Conservation (phyloP, 192 early-diverging fungal genomes). For the Phlyctochytrium bullatum region DNA sequence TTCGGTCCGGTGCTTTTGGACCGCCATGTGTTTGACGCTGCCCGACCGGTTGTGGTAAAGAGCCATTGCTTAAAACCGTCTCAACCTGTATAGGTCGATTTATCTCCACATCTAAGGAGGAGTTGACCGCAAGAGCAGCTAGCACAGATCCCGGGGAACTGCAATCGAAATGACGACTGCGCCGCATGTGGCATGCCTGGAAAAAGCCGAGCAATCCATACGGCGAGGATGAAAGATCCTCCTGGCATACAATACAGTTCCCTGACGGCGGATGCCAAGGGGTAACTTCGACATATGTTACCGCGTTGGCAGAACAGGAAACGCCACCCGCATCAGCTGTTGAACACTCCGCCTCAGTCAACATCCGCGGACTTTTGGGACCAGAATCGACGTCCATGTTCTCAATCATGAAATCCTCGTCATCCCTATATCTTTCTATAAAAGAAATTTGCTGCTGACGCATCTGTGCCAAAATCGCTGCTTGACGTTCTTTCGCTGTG, state of each 20-base stretch:
- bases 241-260: slow-evolving; percentile 96
- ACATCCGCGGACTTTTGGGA: too few relatives aligned
- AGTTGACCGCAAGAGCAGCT: not conserved
- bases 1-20: not conserved
- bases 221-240: slow-evolving; percentile 55
- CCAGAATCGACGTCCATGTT: slow-evolving; percentile 6
- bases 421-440: slow-evolving; percentile 61
- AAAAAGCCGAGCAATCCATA: slow-evolving; percentile 88
- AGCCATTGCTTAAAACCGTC: not conserved
- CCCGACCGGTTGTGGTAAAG: not conserved
- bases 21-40: not conserved
- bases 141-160: not conserved
- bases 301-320: not conserved
- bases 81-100: slow-evolving; percentile 2
- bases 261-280: slow-evolving; percentile 72
- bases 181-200: slow-evolving; percentile 70
- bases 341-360: too few relatives aligned
- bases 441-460: slow-evolving; percentile 83
- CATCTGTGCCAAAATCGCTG: slow-evolving; percentile 91
- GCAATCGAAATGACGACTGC: slow-evolving; percentile 37
- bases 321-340: not conserved
- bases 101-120: slow-evolving; percentile 1
- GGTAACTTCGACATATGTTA: not conserved
- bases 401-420: slow-evolving; percentile 37
- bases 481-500: slow-evolving; percentile 78